Percentiles rank a stretch among this genome's conserved stretches.
Evolutionary conservation across 306 rosid genomes (phyloP).

Genomic region (Corylus heterophylla): DNA sequence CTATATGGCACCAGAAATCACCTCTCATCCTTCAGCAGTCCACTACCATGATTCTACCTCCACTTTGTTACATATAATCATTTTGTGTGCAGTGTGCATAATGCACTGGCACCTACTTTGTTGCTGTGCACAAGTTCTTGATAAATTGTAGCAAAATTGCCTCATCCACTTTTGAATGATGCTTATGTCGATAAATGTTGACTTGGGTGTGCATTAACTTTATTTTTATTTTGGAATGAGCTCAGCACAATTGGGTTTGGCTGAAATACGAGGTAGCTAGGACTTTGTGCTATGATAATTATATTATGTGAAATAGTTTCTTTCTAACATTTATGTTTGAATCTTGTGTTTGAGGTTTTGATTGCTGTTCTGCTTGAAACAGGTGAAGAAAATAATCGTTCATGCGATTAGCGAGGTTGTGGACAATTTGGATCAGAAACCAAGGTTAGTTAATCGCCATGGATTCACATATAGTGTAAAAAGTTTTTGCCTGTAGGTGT

Average conservation of each 20-base stretch:
- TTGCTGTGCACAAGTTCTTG: neutral
- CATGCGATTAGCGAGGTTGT: slow-evolving; percentile 41
- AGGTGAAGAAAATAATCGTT: slow-evolving; percentile 77
- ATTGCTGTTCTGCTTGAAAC: slow-evolving; percentile 25
- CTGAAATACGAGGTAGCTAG: neutral
- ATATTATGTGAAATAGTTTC: neutral
- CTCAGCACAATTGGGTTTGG: neutral
- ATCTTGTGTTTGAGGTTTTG: slow-evolving; percentile 4
- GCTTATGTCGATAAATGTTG: neutral
- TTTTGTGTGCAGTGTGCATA: no score
- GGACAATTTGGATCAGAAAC: slow-evolving; percentile 19
- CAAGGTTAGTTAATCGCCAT: slow-evolving; percentile 42
- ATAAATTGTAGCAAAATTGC: neutral
- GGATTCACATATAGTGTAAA: neutral
- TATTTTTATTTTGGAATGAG: neutral
- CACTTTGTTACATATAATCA: neutral
- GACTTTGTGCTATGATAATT: neutral
- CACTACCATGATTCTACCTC: neutral
- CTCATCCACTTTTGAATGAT: neutral
- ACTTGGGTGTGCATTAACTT: neutral
- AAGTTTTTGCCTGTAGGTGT: neutral
- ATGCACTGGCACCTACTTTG: neutral
- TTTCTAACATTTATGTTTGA: neutral
- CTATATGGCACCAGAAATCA: no score
- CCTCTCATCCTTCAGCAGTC: neutral